These are phyloP conservation scores for Suhomyces yuchorum DNA, from an alignment of 1,139 yeast species.

Conservation along the genomic window DNA sequence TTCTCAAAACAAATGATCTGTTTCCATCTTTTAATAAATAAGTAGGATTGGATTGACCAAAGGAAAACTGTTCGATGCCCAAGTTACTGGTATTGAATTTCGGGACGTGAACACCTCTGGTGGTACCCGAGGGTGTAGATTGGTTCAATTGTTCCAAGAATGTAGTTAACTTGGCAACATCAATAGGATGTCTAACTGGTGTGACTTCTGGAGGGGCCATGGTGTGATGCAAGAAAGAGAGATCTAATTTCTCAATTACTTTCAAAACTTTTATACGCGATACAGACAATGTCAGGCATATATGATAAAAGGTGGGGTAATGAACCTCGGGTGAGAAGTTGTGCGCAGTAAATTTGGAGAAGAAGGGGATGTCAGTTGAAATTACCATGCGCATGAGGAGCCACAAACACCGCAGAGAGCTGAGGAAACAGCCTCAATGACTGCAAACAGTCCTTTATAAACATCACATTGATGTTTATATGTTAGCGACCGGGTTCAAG, in stretches of 20 bases:
- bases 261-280: background rate
- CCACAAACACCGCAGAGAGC: too few species aligned
- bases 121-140: constrained; percentile 6
- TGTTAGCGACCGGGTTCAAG: too few species aligned
- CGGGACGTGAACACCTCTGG: constrained; percentile 19
- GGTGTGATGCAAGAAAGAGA: background rate
- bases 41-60: constrained; percentile 72
- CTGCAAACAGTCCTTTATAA: too few species aligned
- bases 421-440: too few species aligned
- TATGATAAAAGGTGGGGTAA: constrained; percentile 5
- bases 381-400: background rate
- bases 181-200: constrained; percentile 25
- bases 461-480: too few species aligned
- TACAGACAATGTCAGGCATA: background rate
- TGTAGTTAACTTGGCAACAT: constrained; percentile 16
- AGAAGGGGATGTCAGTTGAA: background rate
- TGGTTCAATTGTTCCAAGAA: constrained; percentile 12
- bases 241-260: background rate
- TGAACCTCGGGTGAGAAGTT: constrained; percentile 1
- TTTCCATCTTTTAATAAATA: constrained; percentile 53
- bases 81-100: constrained; percentile 11
- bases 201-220: constrained; percentile 23
- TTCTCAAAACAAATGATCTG: constrained; percentile 51
- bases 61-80: constrained; percentile 53
- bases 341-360: background rate